Evolutionary conservation across 2,329 filamentous ascomycete species (phyloP), one percentile per base, ranked within the genome.

Genomic region (Curvularia sp.): DNA sequence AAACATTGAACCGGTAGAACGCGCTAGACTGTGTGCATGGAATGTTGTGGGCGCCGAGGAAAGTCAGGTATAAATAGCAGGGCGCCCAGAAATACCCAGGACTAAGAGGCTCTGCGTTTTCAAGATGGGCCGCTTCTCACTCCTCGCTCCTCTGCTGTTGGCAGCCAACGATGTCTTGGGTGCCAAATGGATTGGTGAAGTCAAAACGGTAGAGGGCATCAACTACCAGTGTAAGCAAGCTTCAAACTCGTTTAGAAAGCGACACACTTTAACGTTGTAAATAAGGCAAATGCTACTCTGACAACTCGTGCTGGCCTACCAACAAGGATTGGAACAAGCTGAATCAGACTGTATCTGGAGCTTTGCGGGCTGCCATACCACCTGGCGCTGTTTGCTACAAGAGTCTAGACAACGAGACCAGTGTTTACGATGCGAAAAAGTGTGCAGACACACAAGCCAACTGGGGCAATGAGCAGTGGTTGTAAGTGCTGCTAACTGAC

Each of bases 231-330:
- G 74, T 54, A 49, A 54, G 50, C 12, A 23, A 39, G 3, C 7
- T n/a, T n/a, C 2, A 15, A 27, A 7, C 25, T 25, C 15, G 1
- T 21, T 15, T 10, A 43, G 34, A 45, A 5, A 27, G 12, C 12
- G 6, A 28, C 2, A 23, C 1, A 19, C 38, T 18, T 28, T 49
- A 15, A 57, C 10, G 5, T 2, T 10, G 1, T 0, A 19, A 5
- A 3, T 18, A n/a, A 57, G 55, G 55, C 63, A 76, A 76, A 55
- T 76, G 74, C 58, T 76, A 75, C 57, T 70, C 68, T 0, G 72
- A 75, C 51, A 71, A 75, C 47, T 52, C 68, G 0, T 75, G 74
- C 59, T 76, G 72, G 71, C 74, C 74, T 2, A 68, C 64, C 3
- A 61, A 53, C 27, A 51, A 52, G 1, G 69, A 73, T 21, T 76